These are phyloP conservation scores for Pyrenula massariospora DNA, from an alignment of 495 filamentous ascomycete species.

Conservation along the genomic window DNA sequence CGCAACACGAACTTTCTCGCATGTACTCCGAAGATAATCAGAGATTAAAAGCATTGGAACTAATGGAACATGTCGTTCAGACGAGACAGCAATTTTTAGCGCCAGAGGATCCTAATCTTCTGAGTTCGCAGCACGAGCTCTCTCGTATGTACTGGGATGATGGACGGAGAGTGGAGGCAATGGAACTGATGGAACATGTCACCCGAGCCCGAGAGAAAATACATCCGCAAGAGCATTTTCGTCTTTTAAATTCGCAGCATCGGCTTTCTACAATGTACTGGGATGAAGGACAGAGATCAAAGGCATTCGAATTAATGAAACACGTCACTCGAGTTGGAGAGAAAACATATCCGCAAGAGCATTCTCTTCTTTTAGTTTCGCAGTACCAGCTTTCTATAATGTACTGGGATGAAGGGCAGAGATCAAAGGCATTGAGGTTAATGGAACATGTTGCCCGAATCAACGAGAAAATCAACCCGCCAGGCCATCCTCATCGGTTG, in stretches of 20 bases:
- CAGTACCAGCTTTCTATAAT: no score
- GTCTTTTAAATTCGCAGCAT: neutral
- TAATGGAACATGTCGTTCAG: constrained; percentile 5
- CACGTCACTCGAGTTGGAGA: neutral
- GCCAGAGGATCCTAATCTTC: constrained; percentile 3
- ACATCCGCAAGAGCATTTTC: neutral
- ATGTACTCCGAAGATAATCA: constrained; percentile 3
- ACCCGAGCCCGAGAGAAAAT: constrained; percentile 6
- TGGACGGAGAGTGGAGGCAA: constrained; percentile 3
- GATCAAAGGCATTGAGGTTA: no score
- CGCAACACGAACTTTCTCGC: constrained; percentile 4
- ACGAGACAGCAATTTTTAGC: constrained; percentile 4
- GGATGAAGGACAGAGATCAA: neutral
- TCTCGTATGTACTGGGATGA: constrained; percentile 3
- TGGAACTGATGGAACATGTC: constrained; percentile 1
- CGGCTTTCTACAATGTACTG: neutral
- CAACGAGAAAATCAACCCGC: no score
- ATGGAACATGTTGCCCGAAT: no score
- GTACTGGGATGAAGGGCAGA: no score
- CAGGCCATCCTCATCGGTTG: no score
- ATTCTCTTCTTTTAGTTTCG: no score
- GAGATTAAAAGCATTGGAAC: constrained; percentile 3
- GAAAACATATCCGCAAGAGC: neutral
- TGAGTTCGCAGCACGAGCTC: constrained; percentile 2
- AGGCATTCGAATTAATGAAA: neutral